Evolutionary conservation across 768 basidiomycete species (phyloP).

Genomic region (Lanmaoa rubissima): DNA sequence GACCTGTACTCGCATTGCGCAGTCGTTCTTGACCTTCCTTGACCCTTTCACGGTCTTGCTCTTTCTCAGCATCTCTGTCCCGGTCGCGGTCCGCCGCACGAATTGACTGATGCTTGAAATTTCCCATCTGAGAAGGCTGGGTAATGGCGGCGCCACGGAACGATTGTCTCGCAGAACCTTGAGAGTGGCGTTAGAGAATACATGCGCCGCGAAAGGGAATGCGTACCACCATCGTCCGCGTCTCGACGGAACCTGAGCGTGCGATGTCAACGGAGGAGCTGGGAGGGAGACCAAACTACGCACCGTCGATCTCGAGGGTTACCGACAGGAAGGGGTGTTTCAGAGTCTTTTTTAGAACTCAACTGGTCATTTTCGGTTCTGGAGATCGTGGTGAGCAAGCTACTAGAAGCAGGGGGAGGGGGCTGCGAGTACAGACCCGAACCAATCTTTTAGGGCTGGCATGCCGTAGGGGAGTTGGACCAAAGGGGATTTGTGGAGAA

Average conservation of each 20-base stretch:
- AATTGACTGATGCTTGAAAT: slow-evolving; percentile 85
- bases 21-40: slow-evolving; percentile 78
- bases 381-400: slow-evolving; percentile 21
- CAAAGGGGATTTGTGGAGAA: slow-evolving; percentile 70
- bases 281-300: slow-evolving; percentile 11
- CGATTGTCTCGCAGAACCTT: slow-evolving; percentile 57
- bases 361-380: slow-evolving; percentile 48
- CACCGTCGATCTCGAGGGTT: slow-evolving; percentile 70
- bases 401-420: slow-evolving; percentile 9
- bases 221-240: slow-evolving; percentile 67
- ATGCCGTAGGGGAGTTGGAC: slow-evolving; percentile 69
- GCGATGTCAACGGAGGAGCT: slow-evolving; percentile 7
- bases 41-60: slow-evolving; percentile 58
- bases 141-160: slow-evolving; percentile 64
- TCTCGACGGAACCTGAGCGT: slow-evolving; percentile 68
- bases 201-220: slow-evolving; percentile 2
- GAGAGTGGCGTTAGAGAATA: slow-evolving; percentile 26
- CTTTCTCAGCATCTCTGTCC: slow-evolving; percentile 45
- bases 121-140: slow-evolving; percentile 91
- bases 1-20: slow-evolving; percentile 52
- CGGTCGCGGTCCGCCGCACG: slow-evolving; percentile 62
- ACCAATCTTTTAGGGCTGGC: slow-evolving; percentile 85
- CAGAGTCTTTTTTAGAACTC: slow-evolving; percentile 59
- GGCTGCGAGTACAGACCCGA: slow-evolving; percentile 57
- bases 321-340: slow-evolving; percentile 47